These are phyloP conservation scores for Myochromella boudieri DNA, from an alignment of 768 basidiomycete genomes.

Conservation along the genomic window DNA sequence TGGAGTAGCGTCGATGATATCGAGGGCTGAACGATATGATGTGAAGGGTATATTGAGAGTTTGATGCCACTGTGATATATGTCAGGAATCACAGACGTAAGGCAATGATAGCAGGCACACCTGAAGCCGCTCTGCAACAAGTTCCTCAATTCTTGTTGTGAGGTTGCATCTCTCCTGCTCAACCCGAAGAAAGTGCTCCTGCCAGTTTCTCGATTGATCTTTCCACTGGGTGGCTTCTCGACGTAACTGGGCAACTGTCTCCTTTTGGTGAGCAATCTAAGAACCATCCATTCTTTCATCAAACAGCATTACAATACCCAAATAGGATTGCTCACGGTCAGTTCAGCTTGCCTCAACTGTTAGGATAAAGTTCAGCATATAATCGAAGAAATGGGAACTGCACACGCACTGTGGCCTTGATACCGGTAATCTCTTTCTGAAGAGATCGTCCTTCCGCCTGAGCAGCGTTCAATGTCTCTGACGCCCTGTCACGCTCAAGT, in stretches of 20 bases:
- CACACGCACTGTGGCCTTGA: slow-evolving; percentile 48
- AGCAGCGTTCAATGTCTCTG: slow-evolving; percentile 43
- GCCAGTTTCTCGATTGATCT: slow-evolving; percentile 75
- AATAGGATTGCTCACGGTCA: slow-evolving; percentile 42
- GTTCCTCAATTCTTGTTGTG: slow-evolving; percentile 56
- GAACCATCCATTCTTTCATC: not conserved
- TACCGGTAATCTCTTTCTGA: slow-evolving; percentile 40
- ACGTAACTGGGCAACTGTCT: slow-evolving; percentile 60
- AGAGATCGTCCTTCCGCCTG: slow-evolving; percentile 47
- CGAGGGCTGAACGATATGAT: slow-evolving; percentile 29
- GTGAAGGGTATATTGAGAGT: slow-evolving; percentile 28
- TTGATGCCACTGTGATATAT: slow-evolving; percentile 12
- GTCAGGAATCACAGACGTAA: slow-evolving; percentile 7
- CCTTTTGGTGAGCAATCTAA: slow-evolving; percentile 59
- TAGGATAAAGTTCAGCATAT: slow-evolving; percentile 12
- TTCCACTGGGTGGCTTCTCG: slow-evolving; percentile 74
- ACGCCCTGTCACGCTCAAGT: slow-evolving; percentile 45
- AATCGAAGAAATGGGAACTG: slow-evolving; percentile 1
- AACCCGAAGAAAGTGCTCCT: slow-evolving; percentile 75
- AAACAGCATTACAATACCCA: not conserved
- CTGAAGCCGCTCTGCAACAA: slow-evolving; percentile 48
- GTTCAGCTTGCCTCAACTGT: slow-evolving; percentile 56
- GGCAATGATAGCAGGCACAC: slow-evolving; percentile 30
- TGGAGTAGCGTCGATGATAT: slow-evolving; percentile 26
- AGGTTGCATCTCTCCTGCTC: slow-evolving; percentile 67